A percentile compares a stretch with the other conserved stretches of the same genome.
These are phyloP conservation scores for Trametes maxima DNA, from an alignment of 768 basidiomycete genomes.

Conservation along the genomic window DNA sequence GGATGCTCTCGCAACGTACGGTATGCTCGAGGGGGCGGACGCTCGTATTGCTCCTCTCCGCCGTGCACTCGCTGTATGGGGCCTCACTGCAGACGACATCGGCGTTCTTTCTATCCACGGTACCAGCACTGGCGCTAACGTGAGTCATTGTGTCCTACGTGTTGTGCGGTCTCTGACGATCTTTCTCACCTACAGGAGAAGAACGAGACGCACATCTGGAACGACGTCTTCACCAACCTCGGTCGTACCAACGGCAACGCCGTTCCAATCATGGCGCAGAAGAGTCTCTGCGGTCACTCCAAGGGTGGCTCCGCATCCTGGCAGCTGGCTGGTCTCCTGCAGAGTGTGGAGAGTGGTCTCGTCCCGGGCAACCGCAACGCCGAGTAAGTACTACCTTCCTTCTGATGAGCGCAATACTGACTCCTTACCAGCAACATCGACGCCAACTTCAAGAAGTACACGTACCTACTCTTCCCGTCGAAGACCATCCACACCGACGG, in stretches of 20 bases:
- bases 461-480: constrained; percentile 95
- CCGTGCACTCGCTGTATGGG: constrained; percentile 96
- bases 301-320: constrained; percentile 99
- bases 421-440: constrained; percentile 76
- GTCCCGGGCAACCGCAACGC: constrained; percentile 95
- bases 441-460: constrained; percentile 85
- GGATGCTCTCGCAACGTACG: constrained; percentile 90
- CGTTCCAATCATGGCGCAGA: constrained; percentile 97
- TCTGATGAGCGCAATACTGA: background rate
- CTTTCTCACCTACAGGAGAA: constrained; percentile 62
- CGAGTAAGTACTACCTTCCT: constrained; percentile 64
- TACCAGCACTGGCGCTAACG: constrained; percentile 84
- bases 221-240: constrained; percentile 88
- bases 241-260: constrained; percentile 93
- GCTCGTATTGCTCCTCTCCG: constrained; percentile 88
- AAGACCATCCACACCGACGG: constrained; percentile 95
- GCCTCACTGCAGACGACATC: constrained; percentile 89
- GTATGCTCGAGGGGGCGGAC: constrained; percentile 90
- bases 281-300: constrained; percentile 94
- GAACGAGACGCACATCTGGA: constrained; percentile 98
- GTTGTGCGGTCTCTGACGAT: constrained; percentile 17
- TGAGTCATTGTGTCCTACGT: constrained; percentile 33
- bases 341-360: constrained; percentile 81
- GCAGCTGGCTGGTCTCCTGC: constrained; percentile 92
- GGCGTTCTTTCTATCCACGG: constrained; percentile 90